A percentile compares a stretch with the other conserved stretches of the same genome.
Conservation (phyloP, 2,329 filamentous ascomycete genomes). For the Scytalidium sp. region DNA sequence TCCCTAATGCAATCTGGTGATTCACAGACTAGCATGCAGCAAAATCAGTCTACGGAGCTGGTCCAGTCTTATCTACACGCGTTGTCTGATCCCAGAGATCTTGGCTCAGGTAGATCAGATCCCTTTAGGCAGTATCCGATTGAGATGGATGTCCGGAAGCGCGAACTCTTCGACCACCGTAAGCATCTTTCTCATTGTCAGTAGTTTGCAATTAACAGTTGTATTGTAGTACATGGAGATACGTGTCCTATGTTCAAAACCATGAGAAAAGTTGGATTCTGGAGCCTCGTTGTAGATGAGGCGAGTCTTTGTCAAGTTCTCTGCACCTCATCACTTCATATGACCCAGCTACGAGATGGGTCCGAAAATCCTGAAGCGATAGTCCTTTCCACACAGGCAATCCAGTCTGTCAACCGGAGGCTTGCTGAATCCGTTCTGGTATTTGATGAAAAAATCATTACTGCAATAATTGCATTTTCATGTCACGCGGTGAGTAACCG, state of each 20-base stretch:
- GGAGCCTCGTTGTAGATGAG: conserved; percentile 5
- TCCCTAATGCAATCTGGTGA: neutral
- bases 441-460: conserved; percentile 6
- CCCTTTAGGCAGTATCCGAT: conserved; percentile 10
- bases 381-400: conserved; percentile 7
- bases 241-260: conserved; percentile 12
- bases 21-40: neutral
- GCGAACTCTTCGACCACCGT: conserved; percentile 12
- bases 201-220: neutral
- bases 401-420: conserved; percentile 8
- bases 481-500: conserved; percentile 7
- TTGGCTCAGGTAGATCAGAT: conserved; percentile 7
- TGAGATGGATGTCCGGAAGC: conserved; percentile 8
- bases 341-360: conserved; percentile 4
- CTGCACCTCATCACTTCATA: conserved; percentile 10
- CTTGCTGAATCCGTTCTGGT: conserved; percentile 3
- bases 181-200: neutral
- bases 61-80: neutral
- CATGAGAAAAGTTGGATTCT: conserved; percentile 10
- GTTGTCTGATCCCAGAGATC: neutral
- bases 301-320: conserved; percentile 10
- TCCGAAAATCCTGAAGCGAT: conserved; percentile 9
- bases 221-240: conserved; percentile 7
- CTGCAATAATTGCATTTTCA: conserved; percentile 8
- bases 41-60: neutral